These are phyloP conservation scores for Aplosporella prunicola DNA, from an alignment of 2,329 filamentous ascomycete species.

Conservation along the genomic window DNA sequence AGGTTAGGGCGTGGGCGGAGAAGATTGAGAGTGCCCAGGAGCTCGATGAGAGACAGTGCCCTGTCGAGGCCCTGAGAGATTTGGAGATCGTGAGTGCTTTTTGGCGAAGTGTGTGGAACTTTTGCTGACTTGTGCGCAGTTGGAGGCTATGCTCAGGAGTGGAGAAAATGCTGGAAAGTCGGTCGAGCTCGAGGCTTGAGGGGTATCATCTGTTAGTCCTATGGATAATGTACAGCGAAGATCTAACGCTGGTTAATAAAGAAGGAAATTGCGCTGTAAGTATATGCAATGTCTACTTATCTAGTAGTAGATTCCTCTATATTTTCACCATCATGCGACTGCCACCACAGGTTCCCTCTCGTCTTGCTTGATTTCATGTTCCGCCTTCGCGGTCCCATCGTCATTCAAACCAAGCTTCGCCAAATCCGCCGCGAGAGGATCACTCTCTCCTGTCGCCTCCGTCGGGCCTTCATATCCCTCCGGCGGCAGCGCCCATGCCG, in stretches of 20 bases:
- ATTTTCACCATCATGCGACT: no score
- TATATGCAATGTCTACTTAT: no score
- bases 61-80: constrained; percentile 51
- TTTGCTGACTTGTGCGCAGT: constrained; percentile 4
- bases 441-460: constrained; percentile 46
- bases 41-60: constrained; percentile 40
- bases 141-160: constrained; percentile 33
- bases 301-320: no score
- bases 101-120: no score
- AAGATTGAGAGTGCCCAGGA: constrained; percentile 34
- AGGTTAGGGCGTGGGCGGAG: constrained; percentile 53
- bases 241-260: no score
- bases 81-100: constrained; percentile 38
- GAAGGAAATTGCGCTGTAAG: no score
- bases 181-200: constrained; percentile 23
- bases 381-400: constrained; percentile 4
- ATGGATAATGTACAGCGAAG: no score
- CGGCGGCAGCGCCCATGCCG: constrained; percentile 79
- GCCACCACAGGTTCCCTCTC: no score
- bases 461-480: constrained; percentile 61
- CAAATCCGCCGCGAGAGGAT: constrained; percentile 37
- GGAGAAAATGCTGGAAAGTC: constrained; percentile 26
- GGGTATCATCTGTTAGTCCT: no score
- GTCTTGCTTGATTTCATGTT: no score
- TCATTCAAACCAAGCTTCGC: constrained; percentile 23